Conservation (phyloP, 768 basidiomycete species). For the Tremella yokohamensis region DNA sequence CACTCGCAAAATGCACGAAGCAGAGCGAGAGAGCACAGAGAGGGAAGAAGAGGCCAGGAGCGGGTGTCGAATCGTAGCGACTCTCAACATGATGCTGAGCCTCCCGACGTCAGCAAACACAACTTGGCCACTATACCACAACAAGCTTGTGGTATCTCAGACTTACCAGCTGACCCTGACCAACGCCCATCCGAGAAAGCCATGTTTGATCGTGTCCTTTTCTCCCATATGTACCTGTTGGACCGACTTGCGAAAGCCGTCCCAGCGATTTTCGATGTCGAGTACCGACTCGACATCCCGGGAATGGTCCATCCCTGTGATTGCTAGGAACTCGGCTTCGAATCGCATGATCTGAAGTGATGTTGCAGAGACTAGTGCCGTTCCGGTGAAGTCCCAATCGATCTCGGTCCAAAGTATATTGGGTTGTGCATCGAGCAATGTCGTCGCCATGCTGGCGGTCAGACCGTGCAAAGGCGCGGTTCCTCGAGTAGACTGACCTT, state of each 20-base stretch:
- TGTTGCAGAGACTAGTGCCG: not conserved
- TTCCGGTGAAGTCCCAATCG: constrained; percentile 2
- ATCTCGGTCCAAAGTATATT: not conserved
- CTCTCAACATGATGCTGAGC: not conserved
- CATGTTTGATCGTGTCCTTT: not conserved
- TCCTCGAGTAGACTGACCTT: not conserved
- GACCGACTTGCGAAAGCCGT: not conserved
- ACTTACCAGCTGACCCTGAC: not conserved
- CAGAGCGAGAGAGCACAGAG: not conserved
- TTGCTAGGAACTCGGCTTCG: not conserved
- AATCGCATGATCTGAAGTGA: not conserved
- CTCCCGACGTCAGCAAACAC: not conserved
- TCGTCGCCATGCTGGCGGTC: not conserved
- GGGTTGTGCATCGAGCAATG: not conserved
- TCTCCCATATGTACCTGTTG: not conserved
- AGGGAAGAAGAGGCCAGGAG: not conserved
- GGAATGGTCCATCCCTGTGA: too few species aligned
- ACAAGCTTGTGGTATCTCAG: too few species aligned
- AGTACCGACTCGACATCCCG: too few species aligned
- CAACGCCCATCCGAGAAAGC: not conserved
- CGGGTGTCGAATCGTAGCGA: not conserved
- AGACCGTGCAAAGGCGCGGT: not conserved
- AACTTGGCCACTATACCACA: too few species aligned
- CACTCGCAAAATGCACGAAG: not conserved
- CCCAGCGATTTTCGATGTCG: too few species aligned